Percentiles rank a stretch among this genome's conserved stretches.
phyloP scores from a whole-genome alignment of 2,329 filamentous ascomycete genomes.

The Aspergillus carbonarius region DNA sequence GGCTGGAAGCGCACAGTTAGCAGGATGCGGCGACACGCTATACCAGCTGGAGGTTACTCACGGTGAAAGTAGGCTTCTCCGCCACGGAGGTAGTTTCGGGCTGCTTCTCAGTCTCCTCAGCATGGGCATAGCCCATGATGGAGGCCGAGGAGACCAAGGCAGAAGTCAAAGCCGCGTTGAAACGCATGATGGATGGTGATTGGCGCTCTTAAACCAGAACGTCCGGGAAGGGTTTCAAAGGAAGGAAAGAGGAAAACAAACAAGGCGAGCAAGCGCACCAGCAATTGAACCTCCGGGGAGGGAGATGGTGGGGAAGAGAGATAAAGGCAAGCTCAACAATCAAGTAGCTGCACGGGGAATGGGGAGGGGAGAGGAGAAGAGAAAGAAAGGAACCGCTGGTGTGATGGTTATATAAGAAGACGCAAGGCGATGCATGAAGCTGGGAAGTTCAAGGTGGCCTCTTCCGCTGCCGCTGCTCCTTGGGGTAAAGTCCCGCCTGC shows the following conservation, averaged over 20 bases:
- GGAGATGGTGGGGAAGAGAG: conserved; percentile 2
- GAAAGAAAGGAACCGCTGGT: conserved; percentile 22
- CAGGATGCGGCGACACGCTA: conserved; percentile 4
- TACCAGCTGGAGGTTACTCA: conserved; percentile 52
- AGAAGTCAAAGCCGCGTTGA: conserved; percentile 74
- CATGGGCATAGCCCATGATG: conserved; percentile 63
- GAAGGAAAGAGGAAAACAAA: conserved; percentile 14
- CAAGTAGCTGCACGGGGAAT: conserved; percentile 5
- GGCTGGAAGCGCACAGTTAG: conserved; percentile 58
- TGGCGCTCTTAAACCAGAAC: not conserved
- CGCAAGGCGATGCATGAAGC: conserved; percentile 19
- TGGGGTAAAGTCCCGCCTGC: conserved; percentile 13
- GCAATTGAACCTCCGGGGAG: conserved; percentile 23
- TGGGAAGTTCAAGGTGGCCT: conserved; percentile 46
- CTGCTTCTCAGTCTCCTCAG: conserved; percentile 65
- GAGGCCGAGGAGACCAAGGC: conserved; percentile 69
- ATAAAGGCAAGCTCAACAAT: conserved; percentile 10
- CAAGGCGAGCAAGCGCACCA: conserved; percentile 19
- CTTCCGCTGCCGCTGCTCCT: conserved; percentile 31
- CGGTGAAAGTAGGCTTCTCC: conserved; percentile 80
- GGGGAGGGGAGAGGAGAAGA: conserved; percentile 17
- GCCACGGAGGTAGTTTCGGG: conserved; percentile 55
- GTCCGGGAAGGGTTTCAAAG: not conserved
- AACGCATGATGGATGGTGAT: conserved; percentile 66
- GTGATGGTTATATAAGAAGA: conserved; percentile 33